These are phyloP conservation scores for Hygrocybe punicea DNA, from an alignment of 768 basidiomycete species.

Conservation along the genomic window DNA sequence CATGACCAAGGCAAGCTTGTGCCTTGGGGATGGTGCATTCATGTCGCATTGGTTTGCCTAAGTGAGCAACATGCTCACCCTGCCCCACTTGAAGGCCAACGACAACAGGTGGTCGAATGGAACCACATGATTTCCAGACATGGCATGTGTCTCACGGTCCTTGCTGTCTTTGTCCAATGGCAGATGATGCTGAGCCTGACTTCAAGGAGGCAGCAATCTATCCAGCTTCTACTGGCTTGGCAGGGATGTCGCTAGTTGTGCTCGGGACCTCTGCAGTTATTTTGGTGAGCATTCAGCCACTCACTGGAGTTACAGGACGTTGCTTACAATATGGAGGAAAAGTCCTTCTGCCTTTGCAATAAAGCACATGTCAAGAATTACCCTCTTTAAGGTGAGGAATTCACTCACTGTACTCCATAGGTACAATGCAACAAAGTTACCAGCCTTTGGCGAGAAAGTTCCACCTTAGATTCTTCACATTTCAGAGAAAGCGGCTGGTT, in stretches of 20 bases:
- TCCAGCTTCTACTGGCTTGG: neutral
- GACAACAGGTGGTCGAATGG: neutral
- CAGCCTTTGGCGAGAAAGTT: too few species aligned
- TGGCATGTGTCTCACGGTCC: neutral
- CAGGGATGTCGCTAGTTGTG: neutral
- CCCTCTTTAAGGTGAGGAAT: too few species aligned
- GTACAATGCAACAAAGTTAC: too few species aligned
- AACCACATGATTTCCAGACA: neutral
- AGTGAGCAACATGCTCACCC: neutral
- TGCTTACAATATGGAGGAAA: too few species aligned
- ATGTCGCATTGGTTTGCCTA: neutral
- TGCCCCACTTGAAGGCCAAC: neutral
- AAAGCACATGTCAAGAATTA: too few species aligned
- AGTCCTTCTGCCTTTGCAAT: too few species aligned
- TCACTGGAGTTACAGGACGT: too few species aligned
- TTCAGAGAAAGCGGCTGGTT: too few species aligned
- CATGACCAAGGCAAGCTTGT: neutral
- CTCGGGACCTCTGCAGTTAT: neutral
- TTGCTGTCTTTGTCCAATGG: neutral
- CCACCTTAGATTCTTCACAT: too few species aligned
- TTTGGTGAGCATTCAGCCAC: neutral
- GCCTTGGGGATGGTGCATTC: neutral
- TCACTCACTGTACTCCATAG: too few species aligned
- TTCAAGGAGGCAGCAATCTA: neutral
- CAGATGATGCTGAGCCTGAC: neutral